Evolutionary conservation across 202 grass and related monocot species (phyloP), one percentile per base, ranked within the genome.

Genomic region (Carex sylvatica): DNA sequence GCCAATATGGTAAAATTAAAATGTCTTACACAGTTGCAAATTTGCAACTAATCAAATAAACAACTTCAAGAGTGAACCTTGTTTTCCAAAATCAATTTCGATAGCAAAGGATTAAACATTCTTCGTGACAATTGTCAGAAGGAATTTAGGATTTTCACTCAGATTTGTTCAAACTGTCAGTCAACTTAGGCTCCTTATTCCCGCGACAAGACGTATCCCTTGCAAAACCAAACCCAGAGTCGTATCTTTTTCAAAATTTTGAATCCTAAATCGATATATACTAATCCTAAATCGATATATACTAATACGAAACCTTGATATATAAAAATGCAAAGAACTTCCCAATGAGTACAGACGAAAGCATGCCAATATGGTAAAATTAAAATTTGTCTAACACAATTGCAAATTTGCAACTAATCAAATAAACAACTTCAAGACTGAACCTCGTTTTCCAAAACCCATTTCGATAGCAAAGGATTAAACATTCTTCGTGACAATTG

Each of bases 21-120:
- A 42, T 51, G 7, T n/a, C 51, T 35, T 4, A 56, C 19, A 35
- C 73, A 56, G 28, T 47, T 47, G 10, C 42, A 46, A 46, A 10
- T 46, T 56, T 5, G 47, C 47, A 76, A 11, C 73, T 76, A 58
- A 35, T 76, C 26, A 76, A n/a, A 76, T 20, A 59, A 78, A 58
- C 51, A 11, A 78, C 51, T 59, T 5, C 6, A 2, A 20, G 31
- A 59, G 11, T 33, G 15, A 78, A 56, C 36, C 51, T 35, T 5
- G 35, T 33, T 11, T 54, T 58, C 73, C 28, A 35, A 78, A 78
- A 78, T 20, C 74, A 15, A 30, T 77, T 58, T 14, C 4, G 8
- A 58, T 58, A 4, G 8, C 51, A 77, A 77, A 77, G 8, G 6
- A 58, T 58, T 12, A 33, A 56, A 76, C 13, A 1, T 31, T 31